Conservation (phyloP, 2,329 filamentous ascomycete genomes). For the Mariannaea sp. region DNA sequence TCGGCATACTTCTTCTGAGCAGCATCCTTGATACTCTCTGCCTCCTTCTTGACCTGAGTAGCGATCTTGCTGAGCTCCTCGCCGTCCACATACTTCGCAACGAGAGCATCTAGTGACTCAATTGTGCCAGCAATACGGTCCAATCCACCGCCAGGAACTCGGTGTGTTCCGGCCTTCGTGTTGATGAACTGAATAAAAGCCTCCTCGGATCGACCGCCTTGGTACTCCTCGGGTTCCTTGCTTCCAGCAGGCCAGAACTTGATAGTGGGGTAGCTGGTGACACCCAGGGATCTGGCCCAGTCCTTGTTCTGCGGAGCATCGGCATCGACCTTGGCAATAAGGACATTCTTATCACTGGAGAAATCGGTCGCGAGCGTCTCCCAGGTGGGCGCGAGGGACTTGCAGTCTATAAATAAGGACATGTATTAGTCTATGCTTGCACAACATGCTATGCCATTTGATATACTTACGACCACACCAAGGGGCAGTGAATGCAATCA, state of each 20-base stretch:
- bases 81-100: constrained; percentile 73
- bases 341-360: constrained; percentile 73
- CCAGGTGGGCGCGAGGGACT: constrained; percentile 87
- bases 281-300: constrained; percentile 73
- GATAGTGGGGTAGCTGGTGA: constrained; percentile 92
- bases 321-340: constrained; percentile 95
- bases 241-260: constrained; percentile 94
- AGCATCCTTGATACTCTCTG: constrained; percentile 65
- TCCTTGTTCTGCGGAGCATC: constrained; percentile 85
- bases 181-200: constrained; percentile 84
- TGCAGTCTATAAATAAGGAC: constrained; percentile 80
- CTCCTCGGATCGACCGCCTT: constrained; percentile 74
- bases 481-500: constrained; percentile 96
- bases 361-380: constrained; percentile 86
- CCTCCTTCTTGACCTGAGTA: constrained; percentile 73
- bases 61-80: constrained; percentile 66
- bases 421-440: constrained; percentile 14
- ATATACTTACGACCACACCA: constrained; percentile 92
- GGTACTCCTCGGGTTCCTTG: constrained; percentile 72
- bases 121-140: constrained; percentile 82
- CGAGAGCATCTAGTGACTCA: constrained; percentile 74
- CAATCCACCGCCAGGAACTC: constrained; percentile 78
- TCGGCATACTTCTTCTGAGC: constrained; percentile 77
- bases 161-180: constrained; percentile 85
- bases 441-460: not conserved